Evolutionary conservation across 139 green algal species (phyloP).

Genomic region (Haematococcus sp.): DNA sequence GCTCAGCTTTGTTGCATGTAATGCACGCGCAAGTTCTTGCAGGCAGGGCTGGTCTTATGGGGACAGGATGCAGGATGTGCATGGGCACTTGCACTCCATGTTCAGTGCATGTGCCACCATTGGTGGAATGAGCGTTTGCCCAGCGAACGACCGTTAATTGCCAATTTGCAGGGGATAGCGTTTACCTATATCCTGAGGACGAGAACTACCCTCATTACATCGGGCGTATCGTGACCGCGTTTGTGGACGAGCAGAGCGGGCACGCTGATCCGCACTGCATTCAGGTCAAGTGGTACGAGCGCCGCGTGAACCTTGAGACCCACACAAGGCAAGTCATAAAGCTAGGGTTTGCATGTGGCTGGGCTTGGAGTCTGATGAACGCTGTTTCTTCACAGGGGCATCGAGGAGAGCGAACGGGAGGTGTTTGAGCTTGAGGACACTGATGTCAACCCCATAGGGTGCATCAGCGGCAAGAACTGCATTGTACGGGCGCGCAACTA

Average conservation of each 20-base stretch:
- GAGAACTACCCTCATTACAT: slow-evolving; percentile 50
- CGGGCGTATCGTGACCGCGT: slow-evolving; percentile 39
- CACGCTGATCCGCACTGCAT: slow-evolving; percentile 44
- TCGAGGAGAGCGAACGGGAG: slow-evolving; percentile 44
- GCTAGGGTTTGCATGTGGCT: neutral
- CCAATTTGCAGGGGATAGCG: slow-evolving; percentile 32
- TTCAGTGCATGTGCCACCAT: too few species aligned
- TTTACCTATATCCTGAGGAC: slow-evolving; percentile 54
- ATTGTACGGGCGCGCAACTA: slow-evolving; percentile 27
- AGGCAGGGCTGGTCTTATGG: neutral
- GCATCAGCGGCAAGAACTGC: slow-evolving; percentile 40
- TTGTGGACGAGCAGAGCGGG: slow-evolving; percentile 29
- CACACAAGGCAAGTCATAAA: slow-evolving; percentile 13
- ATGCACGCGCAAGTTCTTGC: neutral
- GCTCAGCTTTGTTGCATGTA: neutral
- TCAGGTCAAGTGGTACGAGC: slow-evolving; percentile 49
- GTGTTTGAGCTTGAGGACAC: slow-evolving; percentile 45
- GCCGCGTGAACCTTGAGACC: slow-evolving; percentile 39
- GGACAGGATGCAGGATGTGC: neutral
- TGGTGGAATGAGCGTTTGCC: too few species aligned
- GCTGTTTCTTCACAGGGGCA: slow-evolving; percentile 17
- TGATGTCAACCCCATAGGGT: slow-evolving; percentile 38
- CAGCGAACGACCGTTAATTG: too few species aligned
- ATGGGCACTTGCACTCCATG: neutral
- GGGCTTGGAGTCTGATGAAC: neutral